These are phyloP conservation scores for Vitis labrusca DNA, from an alignment of 164 flowering plant genomes.

Conservation along the genomic window DNA sequence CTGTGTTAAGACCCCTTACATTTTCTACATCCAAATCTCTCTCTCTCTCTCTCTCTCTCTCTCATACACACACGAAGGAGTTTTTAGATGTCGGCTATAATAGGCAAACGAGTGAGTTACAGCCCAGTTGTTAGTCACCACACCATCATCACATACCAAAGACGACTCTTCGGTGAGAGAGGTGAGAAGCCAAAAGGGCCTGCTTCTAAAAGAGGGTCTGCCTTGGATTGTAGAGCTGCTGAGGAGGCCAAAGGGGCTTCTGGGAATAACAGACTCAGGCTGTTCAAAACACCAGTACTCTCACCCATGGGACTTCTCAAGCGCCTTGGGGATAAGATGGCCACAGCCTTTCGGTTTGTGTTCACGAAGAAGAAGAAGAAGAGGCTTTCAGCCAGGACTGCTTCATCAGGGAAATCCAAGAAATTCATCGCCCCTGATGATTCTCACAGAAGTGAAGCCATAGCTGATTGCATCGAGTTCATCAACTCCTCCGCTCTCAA, in stretches of 20 bases:
- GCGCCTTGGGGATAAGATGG: conserved; percentile 35
- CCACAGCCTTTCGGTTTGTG: conserved; percentile 30
- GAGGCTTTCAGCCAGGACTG: conserved; percentile 18
- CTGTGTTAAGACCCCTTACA: background rate
- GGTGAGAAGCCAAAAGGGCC: no score
- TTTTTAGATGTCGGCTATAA: conserved; percentile 16
- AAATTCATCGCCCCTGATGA: conserved; percentile 39
- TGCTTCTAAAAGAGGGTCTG: no score
- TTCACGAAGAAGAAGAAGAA: conserved; percentile 16
- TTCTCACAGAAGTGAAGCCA: conserved; percentile 56
- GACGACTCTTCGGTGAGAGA: background rate
- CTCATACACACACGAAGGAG: no score
- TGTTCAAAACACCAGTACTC: conserved; percentile 23
- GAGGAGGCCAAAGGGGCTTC: conserved; percentile 12
- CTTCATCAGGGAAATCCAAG: conserved; percentile 39
- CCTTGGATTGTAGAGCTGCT: conserved; percentile 1
- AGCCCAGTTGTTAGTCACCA: conserved; percentile 17
- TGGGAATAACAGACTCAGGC: conserved; percentile 24
- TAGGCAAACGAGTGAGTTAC: background rate
- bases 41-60: conserved; percentile 6
- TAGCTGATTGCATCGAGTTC: conserved; percentile 72
- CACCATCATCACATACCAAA: background rate
- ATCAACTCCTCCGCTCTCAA: conserved; percentile 54
- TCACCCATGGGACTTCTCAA: conserved; percentile 33
- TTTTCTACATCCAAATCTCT: background rate